A percentile compares a stretch with the other conserved stretches of the same genome.
These are phyloP conservation scores for Jatropha podagrica DNA, from an alignment of 441 rosid species.

Conservation along the genomic window DNA sequence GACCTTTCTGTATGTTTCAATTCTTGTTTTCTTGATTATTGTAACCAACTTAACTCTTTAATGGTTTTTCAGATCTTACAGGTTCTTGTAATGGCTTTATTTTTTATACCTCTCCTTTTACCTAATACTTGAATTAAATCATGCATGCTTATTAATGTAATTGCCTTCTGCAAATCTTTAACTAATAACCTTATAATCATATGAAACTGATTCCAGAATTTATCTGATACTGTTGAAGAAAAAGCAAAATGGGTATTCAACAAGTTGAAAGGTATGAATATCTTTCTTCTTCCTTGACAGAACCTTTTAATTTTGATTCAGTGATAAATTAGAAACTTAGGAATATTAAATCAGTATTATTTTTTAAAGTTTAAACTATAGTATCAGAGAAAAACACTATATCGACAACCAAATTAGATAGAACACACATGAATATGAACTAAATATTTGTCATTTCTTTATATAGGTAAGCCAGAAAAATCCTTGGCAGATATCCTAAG, in stretches of 20 bases:
- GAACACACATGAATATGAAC: too few relatives aligned
- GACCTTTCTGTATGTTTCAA: slow-evolving; percentile 53
- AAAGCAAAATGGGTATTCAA: slow-evolving; percentile 88
- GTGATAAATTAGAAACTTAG: neutral
- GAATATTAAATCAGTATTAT: neutral
- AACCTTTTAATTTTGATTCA: neutral
- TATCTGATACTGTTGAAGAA: slow-evolving; percentile 82
- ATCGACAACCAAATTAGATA: too few relatives aligned
- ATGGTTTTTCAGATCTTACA: neutral
- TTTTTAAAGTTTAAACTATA: neutral
- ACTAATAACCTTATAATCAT: neutral
- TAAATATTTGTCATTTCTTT: neutral
- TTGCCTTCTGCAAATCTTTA: neutral
- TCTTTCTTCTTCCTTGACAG: neutral
- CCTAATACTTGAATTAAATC: neutral
- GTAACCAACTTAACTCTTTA: neutral
- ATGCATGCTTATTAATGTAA: neutral
- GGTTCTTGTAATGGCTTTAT: neutral
- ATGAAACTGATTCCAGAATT: slow-evolving; percentile 39
- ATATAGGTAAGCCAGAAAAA: slow-evolving; percentile 57
- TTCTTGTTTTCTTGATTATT: too few relatives aligned
- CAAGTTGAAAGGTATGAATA: slow-evolving; percentile 35
- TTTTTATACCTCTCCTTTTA: too few relatives aligned
- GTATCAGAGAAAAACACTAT: too few relatives aligned
- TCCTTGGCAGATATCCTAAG: slow-evolving; percentile 67